Evolutionary conservation across 306 rosid species (phyloP), one percentile per base, ranked within the genome.

Genomic region (Vachellia pachyceras): DNA sequence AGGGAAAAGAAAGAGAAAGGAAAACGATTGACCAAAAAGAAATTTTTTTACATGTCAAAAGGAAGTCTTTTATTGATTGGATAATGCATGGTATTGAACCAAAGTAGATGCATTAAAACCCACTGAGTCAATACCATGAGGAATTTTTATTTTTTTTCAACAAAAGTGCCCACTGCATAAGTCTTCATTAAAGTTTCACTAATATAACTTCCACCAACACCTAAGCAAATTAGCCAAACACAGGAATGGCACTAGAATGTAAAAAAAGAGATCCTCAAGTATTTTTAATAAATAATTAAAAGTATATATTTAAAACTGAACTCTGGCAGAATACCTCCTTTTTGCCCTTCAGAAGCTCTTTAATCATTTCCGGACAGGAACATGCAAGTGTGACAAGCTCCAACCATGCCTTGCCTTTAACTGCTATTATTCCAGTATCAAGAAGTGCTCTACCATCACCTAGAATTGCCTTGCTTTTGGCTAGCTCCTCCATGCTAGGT

Each of bases 371-470:
- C 76, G 86, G 91, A 77, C 87, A 87, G 87, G 92, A 89, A 78
- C 90, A 90, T 46, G 97, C 90, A 76, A 95, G 95, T 65, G 78
- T 75, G 83, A 85, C 97, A 84, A 95, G 93, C 83, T 93, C 97
- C 84, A 77, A 78, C 99, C 99, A 95, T 20, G 94, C 99, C 89
- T 90, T 87, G 82, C 99, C 99, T 87, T 92, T 93, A 79, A 91
- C 92, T 35, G 97, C 97, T 88, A 93, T 93, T 78, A 95, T 86
- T 80, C 99, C 99, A 18, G 97, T 93, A 77, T 95, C 97, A 79
- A 95, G 99, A 79, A 93, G 95, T 57, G 97, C 78, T 86, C 97
- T 93, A 66, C 99, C 99, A 87, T 95, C 97, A 69, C 73, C 90
- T 55, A 90, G 86, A 76, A 95, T 82, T 15, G 97, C 99, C 67